phyloP scores from a whole-genome alignment of 768 basidiomycete genomes.

The Galerina sulciceps region DNA sequence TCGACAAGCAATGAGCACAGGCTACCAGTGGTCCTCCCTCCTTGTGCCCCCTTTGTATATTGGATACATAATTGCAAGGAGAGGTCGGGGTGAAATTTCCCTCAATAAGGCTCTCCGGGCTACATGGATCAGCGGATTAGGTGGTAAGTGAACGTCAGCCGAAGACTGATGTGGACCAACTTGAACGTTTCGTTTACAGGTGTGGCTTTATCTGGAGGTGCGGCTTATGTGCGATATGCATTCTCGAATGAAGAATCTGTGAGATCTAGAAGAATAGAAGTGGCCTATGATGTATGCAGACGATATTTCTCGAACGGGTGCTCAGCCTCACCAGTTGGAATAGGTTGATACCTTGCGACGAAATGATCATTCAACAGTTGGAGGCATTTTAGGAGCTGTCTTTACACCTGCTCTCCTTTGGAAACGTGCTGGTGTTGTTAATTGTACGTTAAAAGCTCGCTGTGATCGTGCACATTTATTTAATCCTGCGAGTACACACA shows the following conservation, averaged over 20 bases:
- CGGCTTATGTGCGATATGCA: slow-evolving; percentile 65
- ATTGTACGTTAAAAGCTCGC: slow-evolving; percentile 44
- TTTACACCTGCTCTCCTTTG: slow-evolving; percentile 74
- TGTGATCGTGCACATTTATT: neutral
- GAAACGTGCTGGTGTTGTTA: slow-evolving; percentile 65
- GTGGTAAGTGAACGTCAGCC: slow-evolving; percentile 42
- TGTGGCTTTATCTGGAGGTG: slow-evolving; percentile 52
- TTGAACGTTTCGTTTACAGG: slow-evolving; percentile 35
- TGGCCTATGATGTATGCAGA: slow-evolving; percentile 58
- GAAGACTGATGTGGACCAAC: neutral
- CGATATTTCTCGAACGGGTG: slow-evolving; percentile 1
- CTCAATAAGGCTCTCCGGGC: slow-evolving; percentile 69
- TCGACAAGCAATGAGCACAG: slow-evolving; percentile 64
- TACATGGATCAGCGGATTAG: slow-evolving; percentile 72
- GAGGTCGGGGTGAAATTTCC: slow-evolving; percentile 57
- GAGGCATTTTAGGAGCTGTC: slow-evolving; percentile 64
- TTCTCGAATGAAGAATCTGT: slow-evolving; percentile 55
- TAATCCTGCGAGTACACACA: slow-evolving; percentile 27
- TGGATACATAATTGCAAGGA: slow-evolving; percentile 54
- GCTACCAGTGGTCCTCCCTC: slow-evolving; percentile 70
- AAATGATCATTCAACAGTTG: slow-evolving; percentile 80
- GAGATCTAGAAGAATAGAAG: slow-evolving; percentile 50
- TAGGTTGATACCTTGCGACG: slow-evolving; percentile 63
- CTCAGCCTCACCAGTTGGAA: neutral
- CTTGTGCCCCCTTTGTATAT: slow-evolving; percentile 66